phyloP scores from a whole-genome alignment of 2,329 filamentous ascomycete species.

The Trichophyton simii region DNA sequence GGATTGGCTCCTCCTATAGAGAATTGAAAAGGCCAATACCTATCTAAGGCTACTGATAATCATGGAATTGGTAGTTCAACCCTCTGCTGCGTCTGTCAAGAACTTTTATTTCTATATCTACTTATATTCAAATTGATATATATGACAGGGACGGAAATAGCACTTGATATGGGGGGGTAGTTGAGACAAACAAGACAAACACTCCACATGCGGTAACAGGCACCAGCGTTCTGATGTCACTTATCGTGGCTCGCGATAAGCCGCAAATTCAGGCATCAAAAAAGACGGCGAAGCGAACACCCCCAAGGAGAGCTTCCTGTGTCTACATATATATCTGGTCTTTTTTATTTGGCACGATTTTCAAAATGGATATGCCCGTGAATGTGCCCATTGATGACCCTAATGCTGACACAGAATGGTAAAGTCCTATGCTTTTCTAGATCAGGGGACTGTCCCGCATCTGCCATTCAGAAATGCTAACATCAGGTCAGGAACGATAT shows the following conservation, averaged over 20 bases:
- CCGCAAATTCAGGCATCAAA: background rate
- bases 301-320: background rate
- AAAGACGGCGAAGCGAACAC: background rate
- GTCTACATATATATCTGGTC: background rate
- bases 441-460: conserved; percentile 4
- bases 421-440: conserved; percentile 16
- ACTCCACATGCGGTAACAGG: background rate
- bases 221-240: conserved; percentile 15
- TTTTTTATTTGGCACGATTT: background rate
- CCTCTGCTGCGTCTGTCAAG: background rate
- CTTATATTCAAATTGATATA: background rate
- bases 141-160: background rate
- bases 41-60: too few relatives aligned
- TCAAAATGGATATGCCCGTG: conserved; percentile 44
- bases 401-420: conserved; percentile 98
- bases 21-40: too few relatives aligned
- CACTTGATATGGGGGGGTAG: background rate
- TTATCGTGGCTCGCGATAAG: background rate
- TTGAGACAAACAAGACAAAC: conserved; percentile 15
- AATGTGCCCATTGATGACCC: conserved; percentile 86
- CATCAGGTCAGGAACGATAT: conserved; percentile 76
- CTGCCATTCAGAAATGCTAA: conserved; percentile 1
- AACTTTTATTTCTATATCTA: background rate
- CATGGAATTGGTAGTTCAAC: background rate
- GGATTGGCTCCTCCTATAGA: too few relatives aligned